Conservation (phyloP, 176 grass and related monocot genomes). For the Alopecurus myosuroides region DNA sequence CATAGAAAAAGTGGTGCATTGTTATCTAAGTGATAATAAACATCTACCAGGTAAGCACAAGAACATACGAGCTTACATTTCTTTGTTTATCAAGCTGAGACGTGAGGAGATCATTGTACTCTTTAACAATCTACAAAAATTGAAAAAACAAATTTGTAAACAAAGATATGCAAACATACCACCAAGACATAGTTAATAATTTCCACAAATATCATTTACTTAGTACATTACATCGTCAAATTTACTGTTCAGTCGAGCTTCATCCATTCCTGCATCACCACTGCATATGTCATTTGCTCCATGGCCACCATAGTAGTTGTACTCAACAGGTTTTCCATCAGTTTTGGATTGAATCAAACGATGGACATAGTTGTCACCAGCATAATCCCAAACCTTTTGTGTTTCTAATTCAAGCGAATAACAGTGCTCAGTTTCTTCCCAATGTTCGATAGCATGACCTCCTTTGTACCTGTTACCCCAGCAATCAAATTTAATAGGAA, state of each 20-base stretch:
- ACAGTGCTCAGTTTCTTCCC: constrained; percentile 92
- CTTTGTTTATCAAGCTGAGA: constrained; percentile 98
- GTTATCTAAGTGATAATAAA: not conserved
- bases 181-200: constrained; percentile 10
- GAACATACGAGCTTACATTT: constrained; percentile 59
- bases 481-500: constrained; percentile 21
- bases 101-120: constrained; percentile 92
- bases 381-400: constrained; percentile 98
- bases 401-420: constrained; percentile 98
- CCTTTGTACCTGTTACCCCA: constrained; percentile 66
- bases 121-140: constrained; percentile 67
- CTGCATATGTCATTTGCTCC: constrained; percentile 42
- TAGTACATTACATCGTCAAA: constrained; percentile 82
- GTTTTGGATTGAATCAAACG: constrained; percentile 97
- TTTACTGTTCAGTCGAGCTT: constrained; percentile 94
- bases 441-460: constrained; percentile 81
- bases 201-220: constrained; percentile 17
- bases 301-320: constrained; percentile 53
- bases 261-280: constrained; percentile 55
- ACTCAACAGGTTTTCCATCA: constrained; percentile 83
- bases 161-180: constrained; percentile 10
- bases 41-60: constrained; percentile 5
- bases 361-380: constrained; percentile 96
- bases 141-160: constrained; percentile 8
- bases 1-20: not conserved